A percentile compares a stretch with the other conserved stretches of the same genome.
Evolutionary conservation across 2,329 filamentous ascomycete genomes (phyloP).

Genomic region (Penicillium palitans): DNA sequence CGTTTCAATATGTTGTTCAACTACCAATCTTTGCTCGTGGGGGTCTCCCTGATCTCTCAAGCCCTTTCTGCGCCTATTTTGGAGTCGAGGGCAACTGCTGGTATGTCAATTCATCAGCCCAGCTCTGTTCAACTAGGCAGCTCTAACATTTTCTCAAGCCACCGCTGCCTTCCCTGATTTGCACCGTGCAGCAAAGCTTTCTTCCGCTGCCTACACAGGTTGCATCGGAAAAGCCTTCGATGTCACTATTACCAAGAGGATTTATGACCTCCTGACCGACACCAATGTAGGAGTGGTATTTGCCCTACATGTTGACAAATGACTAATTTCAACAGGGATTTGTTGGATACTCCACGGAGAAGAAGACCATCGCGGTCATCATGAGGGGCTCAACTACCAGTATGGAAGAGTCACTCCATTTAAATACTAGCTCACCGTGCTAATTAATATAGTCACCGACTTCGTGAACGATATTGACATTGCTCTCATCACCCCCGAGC

Average conservation of each 20-base stretch:
- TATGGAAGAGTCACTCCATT: conserved; percentile 4
- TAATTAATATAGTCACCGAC: conserved; percentile 16
- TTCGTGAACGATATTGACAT: conserved; percentile 32
- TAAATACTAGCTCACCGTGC: not conserved
- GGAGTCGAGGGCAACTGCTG: conserved; percentile 14
- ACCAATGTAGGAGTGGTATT: conserved; percentile 21
- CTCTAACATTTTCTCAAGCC: conserved; percentile 12
- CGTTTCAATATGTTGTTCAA: conserved; percentile 13
- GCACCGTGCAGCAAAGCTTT: conserved; percentile 31
- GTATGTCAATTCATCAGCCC: conserved; percentile 6
- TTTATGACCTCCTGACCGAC: conserved; percentile 25
- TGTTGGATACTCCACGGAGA: conserved; percentile 28
- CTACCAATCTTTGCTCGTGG: conserved; percentile 3
- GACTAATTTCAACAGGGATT: conserved; percentile 23
- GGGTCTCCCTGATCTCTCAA: conserved; percentile 11
- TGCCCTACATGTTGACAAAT: not conserved
- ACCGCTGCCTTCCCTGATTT: conserved; percentile 22
- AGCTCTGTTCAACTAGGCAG: not conserved
- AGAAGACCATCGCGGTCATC: conserved; percentile 31
- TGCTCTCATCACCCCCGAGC: conserved; percentile 22
- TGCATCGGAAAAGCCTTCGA: conserved; percentile 31
- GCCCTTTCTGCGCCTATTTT: conserved; percentile 13
- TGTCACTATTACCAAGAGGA: conserved; percentile 32
- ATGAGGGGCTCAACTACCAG: conserved; percentile 34
- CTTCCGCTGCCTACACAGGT: conserved; percentile 33